phyloP scores from a whole-genome alignment of 805 yeast species.

The Monosporozyma aerobia region DNA sequence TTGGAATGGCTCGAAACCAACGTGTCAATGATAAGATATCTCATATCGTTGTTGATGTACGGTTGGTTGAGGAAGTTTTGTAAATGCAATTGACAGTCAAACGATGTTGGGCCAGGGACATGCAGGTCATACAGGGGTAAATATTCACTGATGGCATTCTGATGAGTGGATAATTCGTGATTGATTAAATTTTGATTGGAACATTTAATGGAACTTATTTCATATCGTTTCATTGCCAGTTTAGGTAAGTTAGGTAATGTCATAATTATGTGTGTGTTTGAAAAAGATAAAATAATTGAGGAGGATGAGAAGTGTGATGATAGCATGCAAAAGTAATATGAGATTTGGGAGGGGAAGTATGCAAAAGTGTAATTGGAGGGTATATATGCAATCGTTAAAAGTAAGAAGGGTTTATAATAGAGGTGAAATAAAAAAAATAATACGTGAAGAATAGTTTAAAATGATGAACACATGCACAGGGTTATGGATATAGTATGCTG shows the following conservation, averaged over 20 bases:
- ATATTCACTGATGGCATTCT: slow-evolving; percentile 36
- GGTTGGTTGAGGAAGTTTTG: slow-evolving; percentile 32
- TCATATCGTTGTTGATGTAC: slow-evolving; percentile 40
- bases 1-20: slow-evolving; percentile 61
- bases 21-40: slow-evolving; percentile 74
- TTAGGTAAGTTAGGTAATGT: slow-evolving; percentile 1
- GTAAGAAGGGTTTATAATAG: not conserved
- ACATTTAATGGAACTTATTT: slow-evolving; percentile 11
- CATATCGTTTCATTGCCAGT: slow-evolving; percentile 10
- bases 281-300: not conserved
- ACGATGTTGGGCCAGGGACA: not conserved
- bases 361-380: not conserved
- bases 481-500: not conserved
- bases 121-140: slow-evolving; percentile 14
- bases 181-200: slow-evolving; percentile 29
- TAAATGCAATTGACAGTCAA: slow-evolving; percentile 7
- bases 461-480: not conserved
- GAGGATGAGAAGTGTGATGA: not conserved
- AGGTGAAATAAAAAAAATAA: not conserved
- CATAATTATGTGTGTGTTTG: not conserved
- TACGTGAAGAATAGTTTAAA: not conserved
- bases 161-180: slow-evolving; percentile 43
- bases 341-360: not conserved
- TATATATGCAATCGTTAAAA: not conserved
- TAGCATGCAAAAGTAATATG: not conserved